Conservation (phyloP, 495 filamentous ascomycete species). For the Jackrogersella minutella region DNA sequence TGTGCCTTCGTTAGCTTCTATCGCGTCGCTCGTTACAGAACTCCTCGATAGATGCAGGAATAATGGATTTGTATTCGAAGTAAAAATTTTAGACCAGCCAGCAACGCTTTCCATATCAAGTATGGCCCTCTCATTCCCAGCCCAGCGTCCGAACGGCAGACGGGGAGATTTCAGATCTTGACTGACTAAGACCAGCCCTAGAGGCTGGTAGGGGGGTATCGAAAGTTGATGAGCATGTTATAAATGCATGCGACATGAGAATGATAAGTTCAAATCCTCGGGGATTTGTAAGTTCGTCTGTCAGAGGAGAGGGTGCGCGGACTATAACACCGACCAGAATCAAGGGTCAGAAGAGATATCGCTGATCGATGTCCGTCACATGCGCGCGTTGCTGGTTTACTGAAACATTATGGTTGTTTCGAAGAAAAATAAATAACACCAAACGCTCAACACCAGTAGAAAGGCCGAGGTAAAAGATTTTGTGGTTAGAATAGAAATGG, state of each 20-base stretch:
- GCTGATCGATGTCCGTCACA: not conserved
- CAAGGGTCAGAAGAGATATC: not conserved
- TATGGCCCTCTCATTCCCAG: constrained; percentile 16
- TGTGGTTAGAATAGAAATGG: constrained; percentile 29
- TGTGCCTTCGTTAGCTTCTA: constrained; percentile 40
- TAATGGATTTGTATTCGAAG: constrained; percentile 32
- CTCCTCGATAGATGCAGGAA: constrained; percentile 38
- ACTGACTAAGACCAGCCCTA: constrained; percentile 35
- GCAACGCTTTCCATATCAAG: constrained; percentile 34
- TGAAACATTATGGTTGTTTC: constrained; percentile 42
- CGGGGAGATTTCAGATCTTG: constrained; percentile 20
- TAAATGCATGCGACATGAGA: constrained; percentile 30
- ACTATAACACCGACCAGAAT: not conserved
- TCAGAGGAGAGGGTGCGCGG: constrained; percentile 9
- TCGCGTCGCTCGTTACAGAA: constrained; percentile 38
- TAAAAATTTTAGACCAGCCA: constrained; percentile 42
- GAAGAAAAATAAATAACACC: constrained; percentile 37
- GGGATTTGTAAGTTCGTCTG: constrained; percentile 23
- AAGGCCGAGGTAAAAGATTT: constrained; percentile 34
- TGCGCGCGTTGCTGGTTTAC: constrained; percentile 33
- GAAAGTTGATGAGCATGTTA: constrained; percentile 24
- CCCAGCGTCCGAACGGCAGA: constrained; percentile 6
- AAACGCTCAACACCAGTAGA: constrained; percentile 44
- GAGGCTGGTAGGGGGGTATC: constrained; percentile 34
- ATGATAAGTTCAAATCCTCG: constrained; percentile 30